Base-by-base conservation (phyloP, 441 rosid genomes). In the Syzygium syzygioides region DNA sequence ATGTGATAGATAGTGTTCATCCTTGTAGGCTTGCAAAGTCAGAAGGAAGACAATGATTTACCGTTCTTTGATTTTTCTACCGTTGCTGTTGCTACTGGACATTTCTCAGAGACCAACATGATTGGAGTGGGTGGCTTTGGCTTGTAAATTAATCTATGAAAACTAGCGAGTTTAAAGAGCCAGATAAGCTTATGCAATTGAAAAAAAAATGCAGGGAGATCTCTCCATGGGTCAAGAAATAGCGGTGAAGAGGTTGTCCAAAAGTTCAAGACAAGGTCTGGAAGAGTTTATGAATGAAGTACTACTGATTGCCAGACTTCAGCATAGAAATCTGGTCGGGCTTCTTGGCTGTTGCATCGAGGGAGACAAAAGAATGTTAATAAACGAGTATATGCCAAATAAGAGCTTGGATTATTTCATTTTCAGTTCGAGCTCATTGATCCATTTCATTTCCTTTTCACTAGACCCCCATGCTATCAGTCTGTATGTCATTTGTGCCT, bases 311-410 rank as follows among this genome's bases (percentile, higher is more conserved):
- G 71, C 71, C 37, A 30, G 4, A 7, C 71, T 30, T 64, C 37
- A 64, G 34, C 71, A 64, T 18, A 30, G 19, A 5, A 30, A 64
- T 64, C 76, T 64, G 2, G 41, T 64, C 11, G 41, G 87, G 87
- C 94, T 94, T 17, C 62, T 93, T 19, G 94, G 96, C 83, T 91
- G 91, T 79, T 92, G 94, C 91, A 89, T 89, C 12, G 66, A 92
- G 32, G 91, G 88, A 89, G 90, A 92, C 60, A 95, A 93, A 88
- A 89, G 89, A 56, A 86, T 92, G 86, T 86, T 94, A 32, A 86
- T 95, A 25, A 93, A 93, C 55, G 96, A 94, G 86, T 93, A 87
- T 87, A 91, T 93, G 92, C 91, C 93, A 17, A 95, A 93, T 76
- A 90, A 87, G 90, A 94, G 95, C 60, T 92, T 93, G 55, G 93